Evolutionary conservation across 2,329 filamentous ascomycete genomes (phyloP), one percentile per base, ranked within the genome.

Genomic region (Lomentospora prolificans): DNA sequence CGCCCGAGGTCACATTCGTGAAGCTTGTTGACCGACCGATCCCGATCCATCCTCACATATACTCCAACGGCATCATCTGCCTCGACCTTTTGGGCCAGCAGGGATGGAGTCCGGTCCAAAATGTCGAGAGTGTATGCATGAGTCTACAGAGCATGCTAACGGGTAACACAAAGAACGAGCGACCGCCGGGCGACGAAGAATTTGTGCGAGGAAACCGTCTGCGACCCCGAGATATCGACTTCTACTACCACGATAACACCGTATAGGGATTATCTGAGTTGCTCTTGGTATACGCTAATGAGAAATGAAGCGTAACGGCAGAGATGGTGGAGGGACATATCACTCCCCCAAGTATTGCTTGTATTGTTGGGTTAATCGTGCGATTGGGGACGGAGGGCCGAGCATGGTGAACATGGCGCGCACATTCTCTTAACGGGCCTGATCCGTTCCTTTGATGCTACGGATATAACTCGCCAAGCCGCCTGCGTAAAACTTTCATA

Each of bases 91-190:
- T 99, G 7, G 90, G 90, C 54, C 77, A 81, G 8, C 85, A 90
- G 60, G 94, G 94, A 57, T 99, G 94, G 94, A 94, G 87, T 51
- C 94, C 94, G 0, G 92, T 99, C 0, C 94, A 99, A 68, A 96
- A 92, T 58, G 94, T 96, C 7, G 92, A 97, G 75, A 95, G 88
- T 65, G 85, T 99, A 25, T 96, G 90, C 75, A 94, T 99, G 82
- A 95, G 90, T 70, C 81, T 99, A 55, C 94, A 99, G 72, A 96
- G 90, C 74, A 99, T 99, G 94, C 72, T 99, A 66, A 96, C 94
- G 1, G 90, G 92, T 59, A 99, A 99, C 69, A 86, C 82, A 9
- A 92, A 91, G 72, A 86, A 92, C 64, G 91, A 97, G 72, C 79
- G 94, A 31, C 94, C 94, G 0, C 86, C 87, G 0, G 94, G 92